Conservation (phyloP, 2,329 filamentous ascomycete species). For the Tricladium varicosporioides region DNA sequence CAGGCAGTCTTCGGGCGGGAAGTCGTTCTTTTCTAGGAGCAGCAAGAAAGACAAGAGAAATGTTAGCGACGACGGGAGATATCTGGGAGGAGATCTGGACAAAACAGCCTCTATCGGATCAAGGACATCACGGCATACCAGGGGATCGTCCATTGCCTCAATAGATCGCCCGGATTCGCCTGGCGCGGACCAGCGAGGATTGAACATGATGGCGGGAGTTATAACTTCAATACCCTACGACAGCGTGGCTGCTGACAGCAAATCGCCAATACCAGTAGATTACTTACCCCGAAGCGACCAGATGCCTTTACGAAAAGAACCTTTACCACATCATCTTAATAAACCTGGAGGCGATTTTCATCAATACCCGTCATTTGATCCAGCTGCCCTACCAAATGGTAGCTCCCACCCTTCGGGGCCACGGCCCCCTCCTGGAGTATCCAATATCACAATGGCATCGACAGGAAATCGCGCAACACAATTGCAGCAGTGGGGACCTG, state of each 20-base stretch:
- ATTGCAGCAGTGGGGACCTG: constrained; percentile 73
- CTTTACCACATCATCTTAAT: constrained; percentile 79
- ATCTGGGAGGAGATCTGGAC: constrained; percentile 54
- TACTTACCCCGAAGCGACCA: constrained; percentile 69
- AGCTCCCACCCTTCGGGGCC: constrained; percentile 59
- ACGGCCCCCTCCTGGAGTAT: constrained; percentile 54
- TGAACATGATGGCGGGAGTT: constrained; percentile 76
- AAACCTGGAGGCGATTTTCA: constrained; percentile 78
- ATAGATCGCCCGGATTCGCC: constrained; percentile 65
- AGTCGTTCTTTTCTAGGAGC: constrained; percentile 85
- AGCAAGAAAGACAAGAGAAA: constrained; percentile 76
- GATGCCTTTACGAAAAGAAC: constrained; percentile 63
- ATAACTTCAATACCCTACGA: constrained; percentile 91
- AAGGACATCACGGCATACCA: constrained; percentile 71
- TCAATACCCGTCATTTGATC: constrained; percentile 78
- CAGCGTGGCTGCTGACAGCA: constrained; percentile 60
- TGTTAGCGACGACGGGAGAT: constrained; percentile 56
- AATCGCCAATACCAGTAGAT: constrained; percentile 70
- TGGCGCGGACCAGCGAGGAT: constrained; percentile 56
- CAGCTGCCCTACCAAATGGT: constrained; percentile 46
- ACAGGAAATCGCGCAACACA: constrained; percentile 68
- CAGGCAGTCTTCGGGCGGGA: constrained; percentile 73
- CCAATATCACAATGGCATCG: constrained; percentile 69
- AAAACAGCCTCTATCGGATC: constrained; percentile 61
- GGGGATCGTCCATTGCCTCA: constrained; percentile 70